Evolutionary conservation across 2,329 filamentous ascomycete genomes (phyloP).

Genomic region (Elsinoe arachidis): DNA sequence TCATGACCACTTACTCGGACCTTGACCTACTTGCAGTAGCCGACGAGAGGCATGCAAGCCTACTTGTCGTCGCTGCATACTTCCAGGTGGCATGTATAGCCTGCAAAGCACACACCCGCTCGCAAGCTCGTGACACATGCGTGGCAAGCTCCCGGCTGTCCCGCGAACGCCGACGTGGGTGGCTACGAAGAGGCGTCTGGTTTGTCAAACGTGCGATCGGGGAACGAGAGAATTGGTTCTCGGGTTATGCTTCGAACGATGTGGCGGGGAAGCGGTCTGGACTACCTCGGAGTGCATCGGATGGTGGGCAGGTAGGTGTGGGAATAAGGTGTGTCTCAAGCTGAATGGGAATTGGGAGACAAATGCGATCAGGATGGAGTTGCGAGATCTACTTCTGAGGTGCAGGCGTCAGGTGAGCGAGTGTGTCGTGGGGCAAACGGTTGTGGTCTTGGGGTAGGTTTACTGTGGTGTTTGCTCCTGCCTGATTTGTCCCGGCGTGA

Average conservation of each 20-base stretch:
- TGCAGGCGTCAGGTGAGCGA: neutral
- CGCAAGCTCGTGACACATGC: neutral
- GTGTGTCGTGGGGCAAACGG: neutral
- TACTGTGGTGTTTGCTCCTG: neutral
- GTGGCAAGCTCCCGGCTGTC: neutral
- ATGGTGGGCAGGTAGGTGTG: neutral
- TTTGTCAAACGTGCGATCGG: neutral
- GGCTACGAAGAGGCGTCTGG: neutral
- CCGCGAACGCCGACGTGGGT: constrained; percentile 3
- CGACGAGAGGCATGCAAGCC: neutral
- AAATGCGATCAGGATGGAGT: neutral
- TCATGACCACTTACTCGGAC: no score
- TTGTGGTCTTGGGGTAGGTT: neutral
- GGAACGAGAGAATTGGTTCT: neutral
- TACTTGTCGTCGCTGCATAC: neutral
- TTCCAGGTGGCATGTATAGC: neutral
- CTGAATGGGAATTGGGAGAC: neutral
- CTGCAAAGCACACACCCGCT: neutral
- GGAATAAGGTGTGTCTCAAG: neutral
- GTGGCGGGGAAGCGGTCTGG: neutral
- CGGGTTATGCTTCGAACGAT: neutral
- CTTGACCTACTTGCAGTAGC: no score
- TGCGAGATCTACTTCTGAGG: neutral
- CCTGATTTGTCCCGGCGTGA: neutral
- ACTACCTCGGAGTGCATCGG: neutral